Evolutionary conservation across 2,329 filamentous ascomycete species (phyloP), one percentile per base, ranked within the genome.

Genomic region (Davidsoniella neocaledoniae): DNA sequence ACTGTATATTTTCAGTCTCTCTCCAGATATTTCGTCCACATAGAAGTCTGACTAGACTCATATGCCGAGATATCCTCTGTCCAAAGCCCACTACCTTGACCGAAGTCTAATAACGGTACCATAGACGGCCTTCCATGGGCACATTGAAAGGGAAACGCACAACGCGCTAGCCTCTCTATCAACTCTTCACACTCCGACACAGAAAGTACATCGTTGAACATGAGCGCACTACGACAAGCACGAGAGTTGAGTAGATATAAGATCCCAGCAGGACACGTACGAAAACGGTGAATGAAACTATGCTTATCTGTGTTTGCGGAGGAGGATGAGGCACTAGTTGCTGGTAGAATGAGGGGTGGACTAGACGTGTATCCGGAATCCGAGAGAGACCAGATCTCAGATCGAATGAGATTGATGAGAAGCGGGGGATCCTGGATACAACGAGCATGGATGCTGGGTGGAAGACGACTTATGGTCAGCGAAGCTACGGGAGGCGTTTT

Each of bases 191-290:
- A 90, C 55, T 86, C 71, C 0, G 68, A 62, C 0, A 60, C 54
- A 0, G 68, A 69, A 6, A 91, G 64, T 5, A 65, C 59, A 58
- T 93, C 86, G 56, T 90, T 90, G 64, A 93, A 93, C 83, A 88
- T 90, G 60, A 91, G 79, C 2, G 86, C 83, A 72, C 82, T 85
- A 48, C 83, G 72, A 58, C 85, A 91, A 1, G 85, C 77, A 50
- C 82, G 73, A 0, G 83, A 87, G 58, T 86, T 81, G 4, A 90
- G 65, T 59, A 90, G 64, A 26, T 93, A 83, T 3, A 93, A 57
- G 10, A 96, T 77, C 0, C 82, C 81, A 23, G 72, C 68, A 0
- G 90, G 88, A 56, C 85, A 93, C 2, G 71, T 71, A 26, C 77
- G 74, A 39, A 94, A 76, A 5, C 68, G 68, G 1, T 70, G 64